These are phyloP conservation scores for Nitzschia palea DNA, from an alignment of 108 stramenopile genomes.

Conservation along the genomic window DNA sequence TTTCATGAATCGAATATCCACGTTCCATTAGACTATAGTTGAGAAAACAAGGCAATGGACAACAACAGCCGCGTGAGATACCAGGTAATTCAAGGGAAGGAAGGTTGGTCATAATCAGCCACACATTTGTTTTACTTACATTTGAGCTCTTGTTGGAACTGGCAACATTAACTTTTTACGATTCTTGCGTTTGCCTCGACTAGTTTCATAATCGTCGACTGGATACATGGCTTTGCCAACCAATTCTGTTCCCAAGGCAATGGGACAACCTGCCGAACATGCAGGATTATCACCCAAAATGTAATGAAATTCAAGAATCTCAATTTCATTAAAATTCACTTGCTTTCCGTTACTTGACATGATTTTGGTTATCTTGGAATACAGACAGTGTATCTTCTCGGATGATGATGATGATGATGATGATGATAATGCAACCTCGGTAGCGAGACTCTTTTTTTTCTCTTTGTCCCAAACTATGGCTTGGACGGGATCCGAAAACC, in stretches of 20 bases:
- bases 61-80: no score
- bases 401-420: no score
- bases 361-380: no score
- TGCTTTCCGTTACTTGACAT: no score
- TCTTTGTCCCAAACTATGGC: no score
- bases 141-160: slow-evolving; percentile 19
- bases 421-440: not conserved
- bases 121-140: slow-evolving; percentile 8
- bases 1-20: slow-evolving; percentile 15
- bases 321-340: slow-evolving; percentile 19
- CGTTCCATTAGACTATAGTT: slow-evolving; percentile 4
- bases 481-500: no score
- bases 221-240: not conserved
- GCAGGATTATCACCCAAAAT: slow-evolving; percentile 34
- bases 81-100: no score
- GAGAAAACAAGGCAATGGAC: no score
- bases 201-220: slow-evolving; percentile 9
- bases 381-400: no score
- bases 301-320: slow-evolving; percentile 22
- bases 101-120: no score
- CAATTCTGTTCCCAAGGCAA: slow-evolving; percentile 25
- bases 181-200: slow-evolving; percentile 4
- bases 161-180: slow-evolving; percentile 16
- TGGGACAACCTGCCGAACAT: slow-evolving; percentile 20
- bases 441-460: not conserved